Conservation (phyloP, 805 yeast genomes). For the Ogataea trehaloabstinens region DNA sequence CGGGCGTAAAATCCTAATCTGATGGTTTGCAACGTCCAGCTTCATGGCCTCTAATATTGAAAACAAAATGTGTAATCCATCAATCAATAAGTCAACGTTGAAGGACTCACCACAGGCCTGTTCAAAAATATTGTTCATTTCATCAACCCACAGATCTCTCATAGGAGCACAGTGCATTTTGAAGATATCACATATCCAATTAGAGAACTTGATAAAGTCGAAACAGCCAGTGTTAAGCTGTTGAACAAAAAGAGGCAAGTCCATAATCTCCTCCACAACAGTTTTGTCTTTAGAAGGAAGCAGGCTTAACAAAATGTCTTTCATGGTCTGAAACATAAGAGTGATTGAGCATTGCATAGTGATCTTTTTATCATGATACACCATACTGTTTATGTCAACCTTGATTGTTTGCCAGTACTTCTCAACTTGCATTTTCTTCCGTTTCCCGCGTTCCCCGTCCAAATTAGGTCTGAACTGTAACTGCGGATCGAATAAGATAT, state of each 20-base stretch:
- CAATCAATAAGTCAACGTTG: constrained; percentile 50
- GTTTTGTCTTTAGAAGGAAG: constrained; percentile 75
- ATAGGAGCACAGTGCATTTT: constrained; percentile 94
- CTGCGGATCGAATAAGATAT: constrained; percentile 87
- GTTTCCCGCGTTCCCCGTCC: constrained; percentile 85
- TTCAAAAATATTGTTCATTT: constrained; percentile 63
- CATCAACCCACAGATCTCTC: constrained; percentile 88
- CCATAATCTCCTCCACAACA: constrained; percentile 68
- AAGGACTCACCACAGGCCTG: constrained; percentile 34
- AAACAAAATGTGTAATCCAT: constrained; percentile 74
- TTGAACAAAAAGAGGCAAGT: constrained; percentile 71
- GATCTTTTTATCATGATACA: constrained; percentile 14
- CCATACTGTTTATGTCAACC: constrained; percentile 53
- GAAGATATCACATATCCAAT: constrained; percentile 74
- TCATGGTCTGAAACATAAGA: constrained; percentile 69
- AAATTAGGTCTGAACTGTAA: constrained; percentile 87
- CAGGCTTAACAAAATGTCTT: constrained; percentile 70
- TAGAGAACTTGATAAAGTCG: constrained; percentile 66
- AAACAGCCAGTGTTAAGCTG: constrained; percentile 70
- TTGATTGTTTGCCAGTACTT: constrained; percentile 81
- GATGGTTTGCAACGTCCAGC: constrained; percentile 92
- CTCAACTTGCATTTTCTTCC: constrained; percentile 73
- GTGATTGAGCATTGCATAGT: constrained; percentile 43
- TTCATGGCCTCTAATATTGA: constrained; percentile 92
- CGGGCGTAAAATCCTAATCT: constrained; percentile 81